Base-by-base conservation (phyloP, 1,139 yeast genomes). In the Pichiaceae sp. region DNA sequence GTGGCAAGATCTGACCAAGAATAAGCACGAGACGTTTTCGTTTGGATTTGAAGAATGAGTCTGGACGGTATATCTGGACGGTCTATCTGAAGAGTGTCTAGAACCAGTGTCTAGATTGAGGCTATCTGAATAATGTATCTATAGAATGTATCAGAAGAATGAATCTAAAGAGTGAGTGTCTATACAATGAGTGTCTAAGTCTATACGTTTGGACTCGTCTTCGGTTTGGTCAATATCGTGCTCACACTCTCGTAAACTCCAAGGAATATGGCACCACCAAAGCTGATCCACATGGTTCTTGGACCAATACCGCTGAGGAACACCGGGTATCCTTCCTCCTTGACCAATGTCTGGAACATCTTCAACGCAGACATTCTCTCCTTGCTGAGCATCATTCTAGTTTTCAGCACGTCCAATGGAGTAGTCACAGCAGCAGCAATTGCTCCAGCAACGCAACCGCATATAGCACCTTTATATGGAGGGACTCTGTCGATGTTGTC, bases 371-470 rank as follows among this genome's bases (percentile, higher is more conserved):
- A 60, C 0, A 75, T 62, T 30, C 78, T 64, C 32, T 64, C 64
- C 30, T 72, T 64, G 52, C 70, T 71, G 34, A 91, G 69, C 97
- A 91, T 91, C 37, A 91, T 68, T 49, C 97, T 70, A 0, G 98
- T 91, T 60, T 91, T 91, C 38, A 91, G 63, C 17, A 91, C 95
- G 55, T 91, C 98, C 44, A 91, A 63, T 2, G 98, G 98, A 0
- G 97, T 91, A 0, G 98, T 91, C 4, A 73, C 46, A 0, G 96
- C 96, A 0, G 97, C 98, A 0, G 97, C 96, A 17, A 86, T 57
- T 2, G 93, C 96, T 21, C 97, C 97, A 0, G 98, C 97, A 19
- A 87, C 58, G 9, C 95, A 83, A 4, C 99, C 99, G 58, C 97
- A 87, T 0, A 87, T 44, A 0, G 96, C 93, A n/a, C 96, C 96